A percentile compares a stretch with the other conserved stretches of the same genome.
Conservation (phyloP, 352 stramenopile species). For the Globisporangium megalacanthum region DNA sequence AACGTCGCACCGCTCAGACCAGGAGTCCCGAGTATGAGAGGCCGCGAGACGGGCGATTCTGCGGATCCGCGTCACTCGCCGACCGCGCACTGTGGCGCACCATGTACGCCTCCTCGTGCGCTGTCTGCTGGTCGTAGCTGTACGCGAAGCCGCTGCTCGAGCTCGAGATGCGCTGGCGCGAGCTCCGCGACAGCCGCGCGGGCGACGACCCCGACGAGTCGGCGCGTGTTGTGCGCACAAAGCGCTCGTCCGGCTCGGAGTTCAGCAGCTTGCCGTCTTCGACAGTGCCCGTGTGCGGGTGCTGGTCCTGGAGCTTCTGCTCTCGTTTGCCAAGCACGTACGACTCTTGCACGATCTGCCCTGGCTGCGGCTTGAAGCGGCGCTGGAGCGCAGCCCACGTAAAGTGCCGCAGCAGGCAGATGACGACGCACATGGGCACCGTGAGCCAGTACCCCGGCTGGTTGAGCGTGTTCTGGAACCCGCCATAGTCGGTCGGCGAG, state of each 20-base stretch:
- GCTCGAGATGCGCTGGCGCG: slow-evolving; percentile 45
- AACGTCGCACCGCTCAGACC: background rate
- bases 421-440: slow-evolving; percentile 43
- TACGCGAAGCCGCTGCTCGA: slow-evolving; percentile 68
- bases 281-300: background rate
- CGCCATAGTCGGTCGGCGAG: slow-evolving; percentile 64
- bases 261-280: background rate
- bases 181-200: background rate
- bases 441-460: slow-evolving; percentile 70
- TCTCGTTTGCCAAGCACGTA: slow-evolving; percentile 33
- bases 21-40: background rate
- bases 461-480: slow-evolving; percentile 64
- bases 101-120: slow-evolving; percentile 76
- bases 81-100: slow-evolving; percentile 37
- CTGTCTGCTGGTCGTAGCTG: slow-evolving; percentile 77
- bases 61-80: background rate
- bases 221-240: too few relatives aligned
- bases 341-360: slow-evolving; percentile 79
- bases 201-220: background rate
- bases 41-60: background rate
- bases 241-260: background rate
- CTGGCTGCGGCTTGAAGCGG: slow-evolving; percentile 64
- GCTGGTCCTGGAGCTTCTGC: too few relatives aligned
- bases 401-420: slow-evolving; percentile 63
- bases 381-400: slow-evolving; percentile 68